Evolutionary conservation across 2,329 filamentous ascomycete species (phyloP), one percentile per base, ranked within the genome.

Genomic region (Penicillium palitans): DNA sequence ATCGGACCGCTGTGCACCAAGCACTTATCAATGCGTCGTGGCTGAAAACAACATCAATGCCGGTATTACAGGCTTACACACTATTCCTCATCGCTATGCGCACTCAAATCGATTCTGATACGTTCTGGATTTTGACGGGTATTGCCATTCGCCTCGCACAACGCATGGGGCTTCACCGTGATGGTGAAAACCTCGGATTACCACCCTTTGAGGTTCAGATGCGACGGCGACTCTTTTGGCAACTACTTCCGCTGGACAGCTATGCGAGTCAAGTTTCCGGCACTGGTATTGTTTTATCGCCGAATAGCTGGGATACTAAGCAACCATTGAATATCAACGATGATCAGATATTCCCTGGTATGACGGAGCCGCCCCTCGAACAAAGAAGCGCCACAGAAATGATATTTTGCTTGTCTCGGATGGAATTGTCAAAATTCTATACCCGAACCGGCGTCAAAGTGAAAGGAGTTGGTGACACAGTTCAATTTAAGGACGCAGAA

Each of bases 71-170:
- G 42, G 62, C 65, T 4, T 45, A 57, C 35, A 47, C 40, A 9
- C 57, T 67, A 47, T 58, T 64, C 13, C 60, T 66, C 7, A 46
- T 65, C 4, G 44, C 65, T 2, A 74, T 79, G 17, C 72, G 75
- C 24, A 63, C 62, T 3, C 75, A 76, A 19, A 46, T 54, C 35
- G 80, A 82, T 56, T 72, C 78, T 6, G 76, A 81, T 33, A 79
- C 79, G 0, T 78, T 80, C 50, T 84, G 81, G 81, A 79, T 81
- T 37, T 69, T 82, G 45, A 78, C 77, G 0, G 80, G 79, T 0
- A 69, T 80, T n/a, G 78, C 77, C 2, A 66, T 77, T 8, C 73
- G 79, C 2, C 74, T 81, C 2, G 79, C 72, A 3, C 78, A 81
- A 61, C 75, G 77, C 5, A 76, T 80, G 41, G 80, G 80, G 3